Base-by-base conservation (phyloP, 441 rosid genomes). In the Erodium moschatum region DNA sequence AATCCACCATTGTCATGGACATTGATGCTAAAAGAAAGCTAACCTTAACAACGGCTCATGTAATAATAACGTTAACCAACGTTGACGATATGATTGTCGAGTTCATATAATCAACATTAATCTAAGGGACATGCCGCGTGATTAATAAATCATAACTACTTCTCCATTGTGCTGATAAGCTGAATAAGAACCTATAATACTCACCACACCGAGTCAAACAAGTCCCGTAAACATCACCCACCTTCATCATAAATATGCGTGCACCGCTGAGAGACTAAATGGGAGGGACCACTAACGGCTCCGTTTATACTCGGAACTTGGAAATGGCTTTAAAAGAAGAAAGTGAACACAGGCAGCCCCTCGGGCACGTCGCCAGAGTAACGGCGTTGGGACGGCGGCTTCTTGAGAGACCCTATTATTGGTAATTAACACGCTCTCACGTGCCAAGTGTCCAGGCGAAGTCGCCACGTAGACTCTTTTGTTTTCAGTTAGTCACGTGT, bases 401-500 rank as follows among this genome's bases (percentile, higher is more conserved):
- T 56, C 16, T 48, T 20, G 66, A 18, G 27, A 72, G 38, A 33
- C 38, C 38, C 38, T 33, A 33, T 33, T 33, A 3, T 33, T 33
- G 38, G 38, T 77, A 33, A 64, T 73, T 54, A 46, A 68, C 76
- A 64, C 40, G 35, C 29, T 62, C 74, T 67, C 74, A 72, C 73
- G 73, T 74, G 81, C 76, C 77, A 76, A 64, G 42, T 77, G 79
- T 78, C 76, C 29, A 24, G 58, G 19, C 40, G 16, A 10, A 0
- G 15, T 6, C 54, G 76, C 79, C 78, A 75, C 75, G 71, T 67
- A 71, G 66, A 61, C 52, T 0, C 19, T 16, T 56, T 40, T 15
- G 64, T 65, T 67, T 35, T 68, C 56, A 10, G 75, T 70, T 73
- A 20, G 68, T 81, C 78, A 77, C 79, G 78, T 79, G 83, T 72